These are phyloP conservation scores for Cercospora zeina DNA, from an alignment of 2,329 filamentous ascomycete species.

Conservation along the genomic window DNA sequence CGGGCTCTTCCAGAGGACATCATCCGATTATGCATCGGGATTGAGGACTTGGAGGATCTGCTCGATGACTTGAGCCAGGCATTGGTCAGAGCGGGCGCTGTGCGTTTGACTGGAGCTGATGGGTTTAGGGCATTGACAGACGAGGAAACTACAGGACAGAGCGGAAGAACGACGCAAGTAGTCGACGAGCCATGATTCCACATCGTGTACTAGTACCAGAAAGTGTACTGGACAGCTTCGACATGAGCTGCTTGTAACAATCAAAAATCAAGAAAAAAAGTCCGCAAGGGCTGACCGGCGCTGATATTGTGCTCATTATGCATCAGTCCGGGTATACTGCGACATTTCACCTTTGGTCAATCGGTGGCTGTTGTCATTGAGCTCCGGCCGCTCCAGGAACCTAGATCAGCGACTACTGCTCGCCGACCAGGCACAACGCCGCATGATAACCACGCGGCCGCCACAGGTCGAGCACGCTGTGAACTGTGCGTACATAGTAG, in stretches of 20 bases:
- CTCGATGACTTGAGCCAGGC: conserved; percentile 90
- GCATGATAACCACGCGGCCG: conserved; percentile 6
- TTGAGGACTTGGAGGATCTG: conserved; percentile 87
- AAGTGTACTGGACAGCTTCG: background rate
- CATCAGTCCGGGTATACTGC: background rate
- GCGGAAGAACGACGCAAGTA: conserved; percentile 37
- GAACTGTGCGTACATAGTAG: background rate
- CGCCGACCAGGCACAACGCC: conserved; percentile 7
- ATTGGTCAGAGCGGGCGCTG: conserved; percentile 90
- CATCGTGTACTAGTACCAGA: conserved; percentile 10
- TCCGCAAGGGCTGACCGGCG: background rate
- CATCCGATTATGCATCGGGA: conserved; percentile 91
- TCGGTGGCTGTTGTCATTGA: background rate
- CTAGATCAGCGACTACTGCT: background rate
- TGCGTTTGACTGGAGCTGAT: conserved; percentile 73
- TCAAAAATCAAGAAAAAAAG: background rate
- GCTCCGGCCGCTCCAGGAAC: background rate
- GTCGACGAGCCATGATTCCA: conserved; percentile 40
- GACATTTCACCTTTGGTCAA: background rate
- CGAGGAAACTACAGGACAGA: conserved; percentile 36
- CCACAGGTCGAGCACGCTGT: conserved; percentile 13
- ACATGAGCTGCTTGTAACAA: background rate
- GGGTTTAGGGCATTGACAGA: conserved; percentile 66
- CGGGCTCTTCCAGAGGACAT: conserved; percentile 95
- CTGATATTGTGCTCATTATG: background rate